These are phyloP conservation scores for Microbotryum violaceum DNA, from an alignment of 1,284 basidiomycete species.

Conservation along the genomic window DNA sequence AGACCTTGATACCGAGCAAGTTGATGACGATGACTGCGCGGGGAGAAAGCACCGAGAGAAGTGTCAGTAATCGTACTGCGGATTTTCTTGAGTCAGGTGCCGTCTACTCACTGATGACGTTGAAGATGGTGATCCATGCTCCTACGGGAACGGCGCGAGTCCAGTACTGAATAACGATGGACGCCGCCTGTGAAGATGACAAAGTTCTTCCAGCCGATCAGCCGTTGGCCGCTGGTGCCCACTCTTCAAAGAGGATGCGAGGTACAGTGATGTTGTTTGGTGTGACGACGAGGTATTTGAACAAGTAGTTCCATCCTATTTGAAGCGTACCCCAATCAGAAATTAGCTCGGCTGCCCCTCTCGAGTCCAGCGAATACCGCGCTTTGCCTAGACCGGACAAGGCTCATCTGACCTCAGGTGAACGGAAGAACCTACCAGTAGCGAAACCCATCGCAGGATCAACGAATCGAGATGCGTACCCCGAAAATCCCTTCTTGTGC, in stretches of 20 bases:
- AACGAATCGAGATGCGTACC: slow-evolving; percentile 45
- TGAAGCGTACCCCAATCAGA: no score
- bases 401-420: background rate
- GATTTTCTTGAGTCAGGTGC: slow-evolving; percentile 12
- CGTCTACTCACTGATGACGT: slow-evolving; percentile 31
- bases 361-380: background rate
- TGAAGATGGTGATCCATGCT: slow-evolving; percentile 42
- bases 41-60: slow-evolving; percentile 12
- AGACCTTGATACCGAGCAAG: slow-evolving; percentile 41
- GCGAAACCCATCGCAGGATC: slow-evolving; percentile 44
- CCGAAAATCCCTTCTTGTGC: slow-evolving; percentile 22
- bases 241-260: no score
- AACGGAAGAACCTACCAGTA: slow-evolving; percentile 21
- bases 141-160: slow-evolving; percentile 12
- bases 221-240: slow-evolving; percentile 2
- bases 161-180: slow-evolving; percentile 34
- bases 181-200: slow-evolving; percentile 28
- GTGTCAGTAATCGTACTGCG: slow-evolving; percentile 34
- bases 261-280: slow-evolving; percentile 42
- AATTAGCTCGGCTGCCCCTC: no score
- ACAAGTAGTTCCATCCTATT: background rate
- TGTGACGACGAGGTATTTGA: slow-evolving; percentile 42
- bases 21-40: slow-evolving; percentile 39
- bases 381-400: background rate
- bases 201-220: slow-evolving; percentile 6